phyloP scores from a whole-genome alignment of 352 stramenopile species.

The Vaucheria bursata region DNA sequence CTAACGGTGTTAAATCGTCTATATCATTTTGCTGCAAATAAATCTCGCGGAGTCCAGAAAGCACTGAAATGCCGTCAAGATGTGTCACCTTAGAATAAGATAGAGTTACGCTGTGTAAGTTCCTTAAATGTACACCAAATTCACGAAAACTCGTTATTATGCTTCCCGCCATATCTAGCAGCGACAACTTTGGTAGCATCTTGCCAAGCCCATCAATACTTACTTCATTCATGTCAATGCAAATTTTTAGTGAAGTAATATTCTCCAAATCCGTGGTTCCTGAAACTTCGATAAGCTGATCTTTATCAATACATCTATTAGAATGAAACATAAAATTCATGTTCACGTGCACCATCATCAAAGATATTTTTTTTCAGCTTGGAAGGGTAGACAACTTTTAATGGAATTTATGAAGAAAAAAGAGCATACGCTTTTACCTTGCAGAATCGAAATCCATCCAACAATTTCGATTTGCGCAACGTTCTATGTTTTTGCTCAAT shows the following conservation, averaged over 20 bases:
- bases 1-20: constrained; percentile 28
- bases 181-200: constrained; percentile 14
- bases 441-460: too few species aligned
- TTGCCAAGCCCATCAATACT: constrained; percentile 33
- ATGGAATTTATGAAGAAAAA: too few species aligned
- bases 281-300: neutral
- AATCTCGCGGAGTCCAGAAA: constrained; percentile 34
- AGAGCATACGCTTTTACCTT: too few species aligned
- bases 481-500: too few species aligned
- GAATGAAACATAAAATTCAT: too few species aligned
- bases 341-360: too few species aligned
- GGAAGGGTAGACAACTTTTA: too few species aligned
- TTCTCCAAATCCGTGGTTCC: constrained; percentile 17
- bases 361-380: too few species aligned
- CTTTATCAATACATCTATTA: too few species aligned
- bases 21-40: constrained; percentile 21
- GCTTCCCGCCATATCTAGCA: constrained; percentile 27
- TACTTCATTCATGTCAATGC: constrained; percentile 29
- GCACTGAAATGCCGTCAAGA: constrained; percentile 30
- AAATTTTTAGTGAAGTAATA: constrained; percentile 17
- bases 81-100: constrained; percentile 17
- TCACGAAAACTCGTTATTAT: constrained; percentile 27
- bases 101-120: constrained; percentile 29
- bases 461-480: too few species aligned
- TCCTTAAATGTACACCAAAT: constrained; percentile 23